Conservation (phyloP, 2,329 filamentous ascomycete species). For the Aspergillus floridensis region DNA sequence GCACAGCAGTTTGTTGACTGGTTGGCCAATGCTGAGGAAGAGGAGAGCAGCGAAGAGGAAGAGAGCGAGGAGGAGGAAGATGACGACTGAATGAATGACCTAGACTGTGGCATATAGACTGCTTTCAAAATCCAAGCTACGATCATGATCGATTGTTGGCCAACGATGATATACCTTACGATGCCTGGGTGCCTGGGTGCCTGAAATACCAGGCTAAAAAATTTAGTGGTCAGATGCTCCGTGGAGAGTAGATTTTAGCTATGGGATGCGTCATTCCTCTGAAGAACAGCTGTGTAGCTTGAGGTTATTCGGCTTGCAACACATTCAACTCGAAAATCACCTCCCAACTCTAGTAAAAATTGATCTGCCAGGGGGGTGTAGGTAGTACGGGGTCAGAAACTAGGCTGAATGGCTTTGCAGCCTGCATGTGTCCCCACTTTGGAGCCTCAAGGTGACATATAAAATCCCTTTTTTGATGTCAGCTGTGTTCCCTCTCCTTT, state of each 20-base stretch:
- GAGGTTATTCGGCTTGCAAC: too few species aligned
- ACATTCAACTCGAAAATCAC: neutral
- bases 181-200: neutral
- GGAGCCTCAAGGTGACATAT: constrained; percentile 1
- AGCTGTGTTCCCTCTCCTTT: neutral
- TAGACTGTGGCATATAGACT: neutral
- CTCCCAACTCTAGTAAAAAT: too few species aligned
- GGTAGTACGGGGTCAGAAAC: neutral
- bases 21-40: constrained; percentile 72
- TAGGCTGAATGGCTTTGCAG: neutral
- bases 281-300: too few species aligned
- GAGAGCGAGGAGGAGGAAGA: constrained; percentile 26
- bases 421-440: neutral
- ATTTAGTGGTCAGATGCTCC: too few species aligned
- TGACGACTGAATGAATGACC: constrained; percentile 3
- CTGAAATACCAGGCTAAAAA: neutral
- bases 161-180: neutral
- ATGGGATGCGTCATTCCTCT: too few species aligned
- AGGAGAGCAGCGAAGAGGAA: constrained; percentile 62
- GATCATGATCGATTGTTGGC: neutral
- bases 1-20: constrained; percentile 79
- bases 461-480: neutral
- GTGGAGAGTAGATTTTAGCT: too few species aligned
- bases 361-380: neutral
- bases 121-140: neutral